Evolutionary conservation across 257 asterid species (phyloP), one percentile per base, ranked within the genome.

Genomic region (Asclepias syriaca): DNA sequence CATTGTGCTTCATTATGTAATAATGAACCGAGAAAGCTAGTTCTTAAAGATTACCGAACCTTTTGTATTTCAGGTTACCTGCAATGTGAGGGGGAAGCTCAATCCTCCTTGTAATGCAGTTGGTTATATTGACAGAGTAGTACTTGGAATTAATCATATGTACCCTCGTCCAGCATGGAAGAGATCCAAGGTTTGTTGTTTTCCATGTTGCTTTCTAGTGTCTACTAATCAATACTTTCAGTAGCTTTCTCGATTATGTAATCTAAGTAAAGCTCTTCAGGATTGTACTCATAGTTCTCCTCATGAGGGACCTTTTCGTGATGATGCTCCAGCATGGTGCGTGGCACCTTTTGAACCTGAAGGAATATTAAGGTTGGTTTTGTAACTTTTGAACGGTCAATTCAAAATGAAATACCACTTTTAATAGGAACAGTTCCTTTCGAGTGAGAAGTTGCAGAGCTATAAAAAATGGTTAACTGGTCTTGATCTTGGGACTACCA

Each of bases 21-120:
- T 24, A 10, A 3, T 5, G 60, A 8, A n/a, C 61, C 29, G 21
- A 56, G 4, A n/a, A n/a, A 58, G 11, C 65, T 22, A 58, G 65
- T 61, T 14, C 46, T 61, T 8, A 61, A 61, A 61, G 12, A 61
- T 32, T 59, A n/a, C 46, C 7, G 46, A 37, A 3, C 65, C n/a
- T 34, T 69, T 53, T 56, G 22, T 34, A 70, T 54, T 75, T 48
- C 72, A 86, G 95, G 90, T 85, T 45, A 79, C 75, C 39, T 88
- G 96, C 79, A 84, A 84, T 21, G 88, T 81, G 78, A 81, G 91
- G 72, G 92, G 95, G 67, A 81, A 80, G 65, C 46, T 88, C 80
- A 81, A 85, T 76, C 92, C 95, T 74, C 87, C 92, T 70, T 90
- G 96, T 79, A 90, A 90, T 76, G 94, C 94, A 66, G 96, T 87